Base-by-base conservation (phyloP, 2,329 filamentous ascomycete species). In the Fusarium sacchari region DNA sequence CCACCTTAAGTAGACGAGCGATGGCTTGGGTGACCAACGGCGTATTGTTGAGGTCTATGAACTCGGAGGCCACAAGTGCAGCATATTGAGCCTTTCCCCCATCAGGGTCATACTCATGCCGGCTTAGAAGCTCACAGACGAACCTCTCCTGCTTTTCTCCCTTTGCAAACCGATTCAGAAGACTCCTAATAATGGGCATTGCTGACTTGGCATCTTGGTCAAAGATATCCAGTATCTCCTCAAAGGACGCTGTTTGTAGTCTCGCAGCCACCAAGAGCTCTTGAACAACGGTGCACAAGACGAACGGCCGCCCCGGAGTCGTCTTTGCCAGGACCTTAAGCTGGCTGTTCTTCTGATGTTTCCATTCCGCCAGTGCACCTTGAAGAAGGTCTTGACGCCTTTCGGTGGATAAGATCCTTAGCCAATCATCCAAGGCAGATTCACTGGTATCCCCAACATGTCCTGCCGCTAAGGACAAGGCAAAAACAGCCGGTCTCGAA, bases 271-370 rank as follows among this genome's bases (percentile, higher is more conserved):
- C 32, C 1, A 52, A 26, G 5, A 52, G 49, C 17, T 15, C 32
- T 24, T 34, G 32, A 7, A 52, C 22, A 26, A 17, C 30, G 4
- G 49, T 15, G 32, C 49, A 37, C 17, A 12, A 37, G 5, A 37
- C 11, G n/a, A 52, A 52, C 18, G 49, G n/a, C n/a, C 49, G 37
- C 6, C 37, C 15, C 1, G 3, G 2, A 10, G 7, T 22, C n/a
- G 11, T 13, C 12, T 10, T 5, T 20, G 0, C 2, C 49, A 22
- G 22, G 1, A 3, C 0, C 0, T 22, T 14, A 1, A 6, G 12
- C 5, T 37, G 32, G 0, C 7, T 22, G 12, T 26, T 4, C 3
- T 17, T 7, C 32, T 34, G 12, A 14, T 24, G 0, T 24, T 2
- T 15, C 49, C 49, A 37, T 52, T 26, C 5, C 17, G 22, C 49